Conservation (phyloP, 805 yeast genomes). For the Zygotorulaspora chibaensis region DNA sequence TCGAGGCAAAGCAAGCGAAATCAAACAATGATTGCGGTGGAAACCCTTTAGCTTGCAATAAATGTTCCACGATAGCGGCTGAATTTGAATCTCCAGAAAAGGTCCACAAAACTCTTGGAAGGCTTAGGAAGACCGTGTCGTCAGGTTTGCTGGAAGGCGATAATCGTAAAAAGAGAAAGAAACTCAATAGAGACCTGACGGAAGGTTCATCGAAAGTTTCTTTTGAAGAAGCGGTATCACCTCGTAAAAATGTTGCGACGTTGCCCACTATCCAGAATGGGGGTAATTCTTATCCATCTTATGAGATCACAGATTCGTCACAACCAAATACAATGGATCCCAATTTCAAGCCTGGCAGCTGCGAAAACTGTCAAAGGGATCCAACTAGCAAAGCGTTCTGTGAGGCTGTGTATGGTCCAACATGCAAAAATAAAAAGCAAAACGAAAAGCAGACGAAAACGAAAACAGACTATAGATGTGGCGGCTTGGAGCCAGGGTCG, state of each 20-base stretch:
- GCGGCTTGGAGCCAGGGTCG: conserved; percentile 62
- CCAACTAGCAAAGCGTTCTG: conserved; percentile 88
- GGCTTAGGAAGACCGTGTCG: background rate
- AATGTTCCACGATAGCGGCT: conserved; percentile 33
- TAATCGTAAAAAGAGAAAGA: background rate
- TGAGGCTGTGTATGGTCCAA: conserved; percentile 64
- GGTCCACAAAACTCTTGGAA: background rate
- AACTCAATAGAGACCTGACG: background rate
- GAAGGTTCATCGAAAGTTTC: background rate
- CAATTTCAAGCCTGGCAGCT: conserved; percentile 68
- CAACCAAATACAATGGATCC: conserved; percentile 19
- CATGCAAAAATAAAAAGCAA: conserved; percentile 19
- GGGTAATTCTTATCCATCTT: background rate
- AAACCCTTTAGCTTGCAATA: conserved; percentile 41
- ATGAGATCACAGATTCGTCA: background rate
- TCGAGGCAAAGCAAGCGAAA: conserved; percentile 34
- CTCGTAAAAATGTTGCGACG: background rate
- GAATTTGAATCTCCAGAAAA: background rate
- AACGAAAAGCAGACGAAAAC: too few relatives aligned
- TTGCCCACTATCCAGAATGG: background rate
- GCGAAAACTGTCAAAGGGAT: conserved; percentile 75
- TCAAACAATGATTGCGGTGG: conserved; percentile 10
- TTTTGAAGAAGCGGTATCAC: background rate
- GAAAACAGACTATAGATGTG: conserved; percentile 6
- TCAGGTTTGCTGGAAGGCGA: background rate